Base-by-base conservation (phyloP, 1,139 yeast genomes). In the Kodamaea suecica region DNA sequence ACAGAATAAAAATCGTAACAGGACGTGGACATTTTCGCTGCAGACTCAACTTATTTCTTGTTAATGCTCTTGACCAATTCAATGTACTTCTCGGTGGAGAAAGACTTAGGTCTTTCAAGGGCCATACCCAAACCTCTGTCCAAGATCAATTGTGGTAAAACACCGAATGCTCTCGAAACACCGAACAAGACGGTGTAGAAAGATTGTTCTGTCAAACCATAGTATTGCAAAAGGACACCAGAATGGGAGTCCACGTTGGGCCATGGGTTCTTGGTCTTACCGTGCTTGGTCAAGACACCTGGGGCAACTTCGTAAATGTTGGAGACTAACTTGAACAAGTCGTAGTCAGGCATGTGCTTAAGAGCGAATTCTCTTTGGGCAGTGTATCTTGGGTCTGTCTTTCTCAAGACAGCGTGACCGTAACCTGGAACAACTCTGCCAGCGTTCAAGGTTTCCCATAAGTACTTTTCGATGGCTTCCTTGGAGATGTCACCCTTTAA, bases 261-360 rank as follows among this genome's bases (percentile, higher is more conserved):
- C 92, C 92, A 88, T 71, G 97, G 97, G 80, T 88, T 90, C 80
- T 87, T 86, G 61, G 97, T 88, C 80, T 90, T 90, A 68, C 97
- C 97, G 69, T 90, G 97, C 74, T 87, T 78, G 60, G 94, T 84
- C 63, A 90, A 78, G 44, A 90, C 97, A 55, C 78, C 84, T 63
- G 97, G 97, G 46, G 97, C 97, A 59, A 90, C 92, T 64, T 88
- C 90, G 68, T 88, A 87, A 52, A 88, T 84, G 69, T 83, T 78
- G 40, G 94, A 81, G 42, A 88, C 97, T 55, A 88, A 78, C 71
- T 84, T 80, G 80, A 87, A 88, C 68, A 84, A 70, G 57, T 85
- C 95, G 69, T 86, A 85, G 69, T 90, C 90, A 64, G 97, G 96
- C 90, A 92, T 81, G 76, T 90, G 96, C 76, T 87, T 85, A 63